Evolutionary conservation across 805 yeast species (phyloP).

Genomic region (Suhomyces sp.): DNA sequence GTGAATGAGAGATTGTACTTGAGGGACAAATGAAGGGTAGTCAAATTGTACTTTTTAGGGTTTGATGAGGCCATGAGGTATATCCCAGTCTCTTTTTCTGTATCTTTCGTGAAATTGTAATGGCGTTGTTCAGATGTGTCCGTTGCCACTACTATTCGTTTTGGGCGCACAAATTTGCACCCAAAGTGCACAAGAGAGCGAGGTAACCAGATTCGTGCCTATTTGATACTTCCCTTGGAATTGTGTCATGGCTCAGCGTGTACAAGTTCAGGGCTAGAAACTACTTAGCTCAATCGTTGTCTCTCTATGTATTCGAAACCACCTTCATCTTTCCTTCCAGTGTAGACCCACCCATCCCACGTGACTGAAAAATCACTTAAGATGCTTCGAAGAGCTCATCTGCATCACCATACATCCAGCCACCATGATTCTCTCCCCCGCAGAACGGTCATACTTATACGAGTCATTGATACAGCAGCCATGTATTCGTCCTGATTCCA

Average conservation of each 20-base stretch:
- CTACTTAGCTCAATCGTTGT: neutral
- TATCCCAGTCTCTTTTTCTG: too few relatives aligned
- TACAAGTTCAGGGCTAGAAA: too few relatives aligned
- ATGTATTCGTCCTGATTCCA: slow-evolving; percentile 81
- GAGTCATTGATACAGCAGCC: slow-evolving; percentile 64
- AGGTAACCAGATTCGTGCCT: too few relatives aligned
- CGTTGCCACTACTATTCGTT: neutral
- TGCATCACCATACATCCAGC: neutral
- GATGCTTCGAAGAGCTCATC: neutral
- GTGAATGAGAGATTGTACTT: too few relatives aligned
- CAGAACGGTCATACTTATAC: slow-evolving; percentile 72
- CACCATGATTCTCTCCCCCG: slow-evolving; percentile 65
- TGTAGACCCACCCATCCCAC: neutral
- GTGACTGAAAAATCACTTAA: neutral
- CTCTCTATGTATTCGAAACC: neutral
- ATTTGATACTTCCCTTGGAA: too few relatives aligned
- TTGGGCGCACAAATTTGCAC: neutral
- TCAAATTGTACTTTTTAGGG: too few relatives aligned
- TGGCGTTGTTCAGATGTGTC: too few relatives aligned
- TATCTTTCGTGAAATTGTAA: too few relatives aligned
- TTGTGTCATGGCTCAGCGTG: too few relatives aligned
- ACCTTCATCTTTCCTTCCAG: neutral
- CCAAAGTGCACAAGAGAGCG: neutral
- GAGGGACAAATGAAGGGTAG: neutral
- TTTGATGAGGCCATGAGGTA: too few relatives aligned